phyloP scores from a whole-genome alignment of 192 early-diverging fungal species.

The Coemansia sp. region DNA sequence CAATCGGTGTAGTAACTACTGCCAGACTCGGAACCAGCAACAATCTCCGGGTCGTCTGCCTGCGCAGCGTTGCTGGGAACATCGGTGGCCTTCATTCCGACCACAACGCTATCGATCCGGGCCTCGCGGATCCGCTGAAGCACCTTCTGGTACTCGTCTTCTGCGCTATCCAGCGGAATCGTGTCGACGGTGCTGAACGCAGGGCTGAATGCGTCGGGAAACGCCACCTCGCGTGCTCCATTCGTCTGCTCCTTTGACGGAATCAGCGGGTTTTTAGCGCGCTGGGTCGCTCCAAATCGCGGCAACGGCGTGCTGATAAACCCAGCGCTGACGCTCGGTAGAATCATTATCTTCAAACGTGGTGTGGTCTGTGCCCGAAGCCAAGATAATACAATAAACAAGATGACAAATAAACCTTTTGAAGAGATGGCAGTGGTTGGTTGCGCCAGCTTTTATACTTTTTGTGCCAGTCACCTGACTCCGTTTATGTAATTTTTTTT shows the following conservation, averaged over 20 bases:
- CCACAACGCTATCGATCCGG: slow-evolving; percentile 15
- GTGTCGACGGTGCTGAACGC: slow-evolving; percentile 42
- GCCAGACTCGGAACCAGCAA: slow-evolving; percentile 15
- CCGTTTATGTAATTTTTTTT: not conserved
- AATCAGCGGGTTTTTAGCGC: slow-evolving; percentile 27
- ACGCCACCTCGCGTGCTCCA: slow-evolving; percentile 9
- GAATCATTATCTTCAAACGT: not conserved
- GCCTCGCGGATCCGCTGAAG: slow-evolving; percentile 25
- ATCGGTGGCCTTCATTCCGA: slow-evolving; percentile 23
- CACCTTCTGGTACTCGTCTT: slow-evolving; percentile 37
- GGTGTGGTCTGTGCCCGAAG: too few relatives aligned
- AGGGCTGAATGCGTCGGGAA: slow-evolving; percentile 32
- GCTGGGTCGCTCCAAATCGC: not conserved
- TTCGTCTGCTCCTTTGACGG: slow-evolving; percentile 38
- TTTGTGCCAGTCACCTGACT: not conserved
- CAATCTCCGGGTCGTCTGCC: slow-evolving; percentile 20
- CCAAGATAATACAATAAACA: too few relatives aligned
- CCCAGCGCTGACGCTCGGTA: not conserved
- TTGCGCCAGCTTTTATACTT: not conserved
- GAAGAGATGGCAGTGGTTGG: too few relatives aligned
- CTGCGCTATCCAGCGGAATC: slow-evolving; percentile 40
- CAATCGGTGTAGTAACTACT: slow-evolving; percentile 17
- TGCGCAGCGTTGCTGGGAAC: not conserved
- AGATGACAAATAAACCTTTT: too few relatives aligned
- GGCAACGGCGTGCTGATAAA: not conserved